A percentile compares a stretch with the other conserved stretches of the same genome.
Conservation (phyloP, 2,329 filamentous ascomycete species). For the Didymella segeticola region DNA sequence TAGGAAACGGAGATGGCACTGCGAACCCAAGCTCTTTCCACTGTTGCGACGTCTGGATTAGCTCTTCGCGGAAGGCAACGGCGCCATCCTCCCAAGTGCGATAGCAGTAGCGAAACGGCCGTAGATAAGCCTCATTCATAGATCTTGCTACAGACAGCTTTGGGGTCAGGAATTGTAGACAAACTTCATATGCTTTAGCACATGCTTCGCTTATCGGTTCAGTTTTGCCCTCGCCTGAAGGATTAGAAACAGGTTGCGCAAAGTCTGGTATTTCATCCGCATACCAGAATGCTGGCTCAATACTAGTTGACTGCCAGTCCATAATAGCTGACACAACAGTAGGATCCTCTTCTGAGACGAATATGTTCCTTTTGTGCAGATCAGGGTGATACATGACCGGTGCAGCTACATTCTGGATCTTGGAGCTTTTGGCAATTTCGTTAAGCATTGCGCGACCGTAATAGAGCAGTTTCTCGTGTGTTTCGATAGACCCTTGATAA, state of each 20-base stretch:
- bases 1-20: slow-evolving; percentile 41
- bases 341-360: slow-evolving; percentile 50
- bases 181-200: not conserved
- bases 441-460: not conserved
- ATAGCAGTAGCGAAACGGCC: slow-evolving; percentile 51
- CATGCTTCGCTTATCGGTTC: not conserved
- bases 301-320: slow-evolving; percentile 52
- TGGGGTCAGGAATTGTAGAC: not conserved
- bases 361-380: slow-evolving; percentile 53
- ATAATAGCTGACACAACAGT: slow-evolving; percentile 49
- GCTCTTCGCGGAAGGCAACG: slow-evolving; percentile 48
- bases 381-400: slow-evolving; percentile 51
- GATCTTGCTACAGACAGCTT: slow-evolving; percentile 31
- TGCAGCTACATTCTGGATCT: slow-evolving; percentile 34
- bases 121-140: slow-evolving; percentile 47
- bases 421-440: slow-evolving; percentile 6
- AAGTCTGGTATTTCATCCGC: slow-evolving; percentile 51
- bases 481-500: not conserved
- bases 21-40: slow-evolving; percentile 51
- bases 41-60: slow-evolving; percentile 48
- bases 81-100: slow-evolving; percentile 52
- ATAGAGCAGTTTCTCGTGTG: not conserved
- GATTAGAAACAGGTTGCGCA: slow-evolving; percentile 34
- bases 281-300: slow-evolving; percentile 52
- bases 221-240: slow-evolving; percentile 19